Evolutionary conservation across 805 yeast species (phyloP).

Genomic region (Pichia rugopelliculosa): DNA sequence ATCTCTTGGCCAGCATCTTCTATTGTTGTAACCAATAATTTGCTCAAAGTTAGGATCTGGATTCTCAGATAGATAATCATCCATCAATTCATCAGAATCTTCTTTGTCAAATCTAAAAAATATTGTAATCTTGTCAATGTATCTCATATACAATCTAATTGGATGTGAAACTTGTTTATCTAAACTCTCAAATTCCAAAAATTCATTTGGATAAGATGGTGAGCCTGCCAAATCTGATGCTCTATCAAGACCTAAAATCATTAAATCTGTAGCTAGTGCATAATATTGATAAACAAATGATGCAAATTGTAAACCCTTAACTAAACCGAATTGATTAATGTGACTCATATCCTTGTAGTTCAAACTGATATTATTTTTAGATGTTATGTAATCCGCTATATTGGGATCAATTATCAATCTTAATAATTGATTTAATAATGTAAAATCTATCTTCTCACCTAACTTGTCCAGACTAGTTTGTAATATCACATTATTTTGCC

Average conservation of each 20-base stretch:
- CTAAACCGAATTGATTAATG: slow-evolving; percentile 78
- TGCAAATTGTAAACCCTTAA: slow-evolving; percentile 86
- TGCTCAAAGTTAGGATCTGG: slow-evolving; percentile 92
- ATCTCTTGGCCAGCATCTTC: slow-evolving; percentile 93
- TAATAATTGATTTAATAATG: slow-evolving; percentile 73
- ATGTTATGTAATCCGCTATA: slow-evolving; percentile 89
- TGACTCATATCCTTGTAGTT: slow-evolving; percentile 94
- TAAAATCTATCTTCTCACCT: slow-evolving; percentile 82
- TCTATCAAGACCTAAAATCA: slow-evolving; percentile 77
- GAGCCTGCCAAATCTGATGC: slow-evolving; percentile 86
- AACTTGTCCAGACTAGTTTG: slow-evolving; percentile 65
- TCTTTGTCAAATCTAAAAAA: slow-evolving; percentile 66
- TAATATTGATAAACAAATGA: slow-evolving; percentile 87
- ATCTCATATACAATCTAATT: slow-evolving; percentile 71
- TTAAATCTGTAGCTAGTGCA: slow-evolving; percentile 75
- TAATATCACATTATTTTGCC: slow-evolving; percentile 77
- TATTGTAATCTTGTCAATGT: slow-evolving; percentile 74
- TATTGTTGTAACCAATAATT: slow-evolving; percentile 77
- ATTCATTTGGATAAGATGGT: slow-evolving; percentile 62
- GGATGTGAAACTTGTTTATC: slow-evolving; percentile 65
- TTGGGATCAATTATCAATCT: slow-evolving; percentile 80
- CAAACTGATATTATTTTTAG: slow-evolving; percentile 77
- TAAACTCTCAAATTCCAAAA: slow-evolving; percentile 57
- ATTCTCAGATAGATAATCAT: slow-evolving; percentile 70
- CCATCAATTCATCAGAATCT: slow-evolving; percentile 69